phyloP scores from a whole-genome alignment of 106 monocot species.

The Dendrobium officinale region DNA sequence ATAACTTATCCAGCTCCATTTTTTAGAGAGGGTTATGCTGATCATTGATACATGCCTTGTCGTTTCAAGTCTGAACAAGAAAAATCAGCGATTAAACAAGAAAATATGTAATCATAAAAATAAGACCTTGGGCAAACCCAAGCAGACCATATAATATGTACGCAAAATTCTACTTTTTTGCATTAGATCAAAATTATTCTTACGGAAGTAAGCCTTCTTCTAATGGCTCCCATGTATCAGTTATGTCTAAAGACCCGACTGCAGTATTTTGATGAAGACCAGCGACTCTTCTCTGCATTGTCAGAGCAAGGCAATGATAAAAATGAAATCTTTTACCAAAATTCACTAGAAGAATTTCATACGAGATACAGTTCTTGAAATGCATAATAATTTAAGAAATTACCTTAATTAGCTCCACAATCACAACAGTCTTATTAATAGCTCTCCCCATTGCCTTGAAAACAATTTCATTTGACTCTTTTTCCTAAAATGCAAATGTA shows the following conservation, averaged over 20 bases:
- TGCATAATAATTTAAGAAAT: slow-evolving; percentile 2
- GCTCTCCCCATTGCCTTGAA: slow-evolving; percentile 47
- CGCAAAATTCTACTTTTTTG: background rate
- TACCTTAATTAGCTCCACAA: slow-evolving; percentile 38
- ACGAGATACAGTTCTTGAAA: background rate
- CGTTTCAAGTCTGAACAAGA: slow-evolving; percentile 46
- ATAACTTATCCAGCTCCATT: slow-evolving; percentile 37
- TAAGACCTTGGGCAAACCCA: background rate
- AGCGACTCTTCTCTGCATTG: slow-evolving; percentile 58
- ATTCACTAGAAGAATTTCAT: background rate
- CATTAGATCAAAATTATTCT: slow-evolving; percentile 13
- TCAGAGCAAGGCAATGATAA: background rate
- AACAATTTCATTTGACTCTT: slow-evolving; percentile 35
- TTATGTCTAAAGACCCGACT: slow-evolving; percentile 73
- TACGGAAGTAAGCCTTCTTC: slow-evolving; percentile 94
- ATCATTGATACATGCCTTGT: slow-evolving; percentile 68
- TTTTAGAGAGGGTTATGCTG: slow-evolving; percentile 47
- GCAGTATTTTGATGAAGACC: slow-evolving; percentile 76
- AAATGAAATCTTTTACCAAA: background rate
- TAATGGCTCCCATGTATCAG: slow-evolving; percentile 90
- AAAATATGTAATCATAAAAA: background rate
- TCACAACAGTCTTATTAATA: slow-evolving; percentile 40
- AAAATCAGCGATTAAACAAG: background rate
- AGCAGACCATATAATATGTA: background rate
- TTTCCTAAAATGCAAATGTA: slow-evolving; percentile 20